These are phyloP conservation scores for Penicillium sp. DNA, from an alignment of 2,329 filamentous ascomycete genomes.

Conservation along the genomic window DNA sequence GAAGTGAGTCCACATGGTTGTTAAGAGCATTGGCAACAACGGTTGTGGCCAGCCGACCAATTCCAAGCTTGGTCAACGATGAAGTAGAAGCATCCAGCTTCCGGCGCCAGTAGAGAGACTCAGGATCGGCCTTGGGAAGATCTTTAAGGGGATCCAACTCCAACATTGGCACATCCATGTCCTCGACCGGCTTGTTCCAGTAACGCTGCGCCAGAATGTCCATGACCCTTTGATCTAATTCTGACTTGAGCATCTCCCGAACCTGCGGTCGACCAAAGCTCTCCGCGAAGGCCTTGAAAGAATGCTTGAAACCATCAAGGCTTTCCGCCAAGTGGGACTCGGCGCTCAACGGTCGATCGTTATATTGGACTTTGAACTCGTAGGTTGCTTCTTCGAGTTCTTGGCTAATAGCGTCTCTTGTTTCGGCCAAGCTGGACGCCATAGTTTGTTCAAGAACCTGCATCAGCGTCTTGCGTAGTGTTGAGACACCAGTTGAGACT, in stretches of 20 bases:
- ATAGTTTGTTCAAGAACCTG: conserved; percentile 95
- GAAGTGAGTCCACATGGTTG: conserved; percentile 74
- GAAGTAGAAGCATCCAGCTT: conserved; percentile 92
- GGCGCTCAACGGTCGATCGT: conserved; percentile 89
- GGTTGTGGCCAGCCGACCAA: conserved; percentile 87
- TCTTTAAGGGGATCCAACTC: conserved; percentile 74
- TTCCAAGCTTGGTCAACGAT: conserved; percentile 87
- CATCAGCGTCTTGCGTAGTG: conserved; percentile 93
- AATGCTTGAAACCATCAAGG: conserved; percentile 94
- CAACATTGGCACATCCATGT: conserved; percentile 65
- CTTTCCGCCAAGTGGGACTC: conserved; percentile 97
- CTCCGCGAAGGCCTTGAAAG: conserved; percentile 91
- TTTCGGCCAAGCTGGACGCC: conserved; percentile 86
- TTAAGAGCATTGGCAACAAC: conserved; percentile 89
- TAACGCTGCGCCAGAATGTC: conserved; percentile 91
- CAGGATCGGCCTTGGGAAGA: conserved; percentile 80
- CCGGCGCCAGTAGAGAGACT: conserved; percentile 87
- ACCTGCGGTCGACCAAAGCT: conserved; percentile 88
- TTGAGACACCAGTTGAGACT: conserved; percentile 78
- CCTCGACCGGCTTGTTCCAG: conserved; percentile 95
- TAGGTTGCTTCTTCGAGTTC: conserved; percentile 97
- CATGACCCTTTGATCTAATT: conserved; percentile 91
- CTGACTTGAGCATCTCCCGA: conserved; percentile 82
- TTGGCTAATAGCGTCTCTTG: conserved; percentile 87
- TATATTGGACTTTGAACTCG: conserved; percentile 99